Evolutionary conservation across 176 grass and related monocot genomes (phyloP), one percentile per base, ranked within the genome.

Genomic region (Raddia guianensis): DNA sequence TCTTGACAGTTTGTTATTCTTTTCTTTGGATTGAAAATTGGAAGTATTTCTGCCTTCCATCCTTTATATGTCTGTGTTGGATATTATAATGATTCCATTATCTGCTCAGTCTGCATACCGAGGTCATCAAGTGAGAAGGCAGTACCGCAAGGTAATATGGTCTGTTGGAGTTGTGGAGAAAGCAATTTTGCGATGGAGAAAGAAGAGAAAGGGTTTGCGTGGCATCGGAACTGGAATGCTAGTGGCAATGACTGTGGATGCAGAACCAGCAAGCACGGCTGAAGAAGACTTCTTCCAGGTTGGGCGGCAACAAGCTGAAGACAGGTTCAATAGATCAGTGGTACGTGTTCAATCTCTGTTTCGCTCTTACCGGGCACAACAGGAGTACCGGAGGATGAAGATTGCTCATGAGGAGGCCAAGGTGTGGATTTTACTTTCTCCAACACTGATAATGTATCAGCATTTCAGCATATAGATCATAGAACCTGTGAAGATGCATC

Each of bases 361-460:
- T 61, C 92, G 96, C 57, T 99, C 92, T 56, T 91, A 99, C 83
- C 85, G 79, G 73, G 96, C 93, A 54, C 96, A 99, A 42, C 96
- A 95, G 74, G 96, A 99, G 86, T 99, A 99, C 79, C 72, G 92
- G 64, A 89, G 92, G 80, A 99, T 99, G 92, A 93, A 91, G 87
- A 51, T 84, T 49, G 55, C 88, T 72, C 78, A 98, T 81, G 90
- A 94, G 78, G 83, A 93, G 86, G 95, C 95, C 47, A 74, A 84
- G 88, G 96, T 99, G 70, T 35, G 3, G 46, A 69, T 78, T 75
- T 75, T 56, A 63, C 19, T 81, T 66, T 70, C 37, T 56, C 48
- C 51, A 65, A 11, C 68, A 83, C 52, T 87, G 7, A 68, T 66
- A 7, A 12, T 54, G 4, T 52, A 52, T 55, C 56, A 42, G 34